phyloP scores from a whole-genome alignment of 495 filamentous ascomycete species.

The Aspergillus conjunctus region DNA sequence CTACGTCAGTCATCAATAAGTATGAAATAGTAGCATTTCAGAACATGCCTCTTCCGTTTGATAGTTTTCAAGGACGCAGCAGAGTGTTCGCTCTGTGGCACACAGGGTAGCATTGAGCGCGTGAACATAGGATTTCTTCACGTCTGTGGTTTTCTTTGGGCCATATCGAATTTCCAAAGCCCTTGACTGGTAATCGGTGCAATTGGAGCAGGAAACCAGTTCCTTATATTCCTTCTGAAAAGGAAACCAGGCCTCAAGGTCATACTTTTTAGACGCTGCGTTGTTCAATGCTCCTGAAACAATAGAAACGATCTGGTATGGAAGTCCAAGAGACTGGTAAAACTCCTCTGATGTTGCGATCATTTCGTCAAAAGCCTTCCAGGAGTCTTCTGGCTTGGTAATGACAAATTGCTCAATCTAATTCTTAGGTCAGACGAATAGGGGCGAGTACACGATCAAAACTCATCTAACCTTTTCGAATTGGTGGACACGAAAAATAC shows the following conservation, averaged over 20 bases:
- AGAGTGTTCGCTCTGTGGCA: constrained; percentile 90
- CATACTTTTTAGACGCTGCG: constrained; percentile 91
- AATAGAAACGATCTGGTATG: constrained; percentile 88
- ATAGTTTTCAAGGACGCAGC: constrained; percentile 95
- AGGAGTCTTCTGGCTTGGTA: constrained; percentile 91
- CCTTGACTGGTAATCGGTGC: constrained; percentile 91
- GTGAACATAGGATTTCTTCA: constrained; percentile 91
- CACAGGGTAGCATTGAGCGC: constrained; percentile 89
- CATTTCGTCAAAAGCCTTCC: constrained; percentile 93
- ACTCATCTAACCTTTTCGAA: constrained; percentile 79
- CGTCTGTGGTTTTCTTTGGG: constrained; percentile 73
- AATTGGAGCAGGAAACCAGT: constrained; percentile 93
- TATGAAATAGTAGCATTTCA: constrained; percentile 13
- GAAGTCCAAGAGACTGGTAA: constrained; percentile 84
- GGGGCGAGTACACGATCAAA: too few species aligned
- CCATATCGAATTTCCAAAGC: constrained; percentile 86
- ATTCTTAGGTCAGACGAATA: constrained; percentile 11
- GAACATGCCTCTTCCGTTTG: constrained; percentile 77
- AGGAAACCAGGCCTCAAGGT: constrained; percentile 97
- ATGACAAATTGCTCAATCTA: constrained; percentile 92
- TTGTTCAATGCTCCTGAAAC: constrained; percentile 95
- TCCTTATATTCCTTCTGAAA: constrained; percentile 97
- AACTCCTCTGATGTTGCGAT: constrained; percentile 88
- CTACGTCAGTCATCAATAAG: constrained; percentile 6
- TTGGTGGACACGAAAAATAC: constrained; percentile 96